These are phyloP conservation scores for Chaetomium tenue DNA, from an alignment of 495 filamentous ascomycete genomes.

Conservation along the genomic window DNA sequence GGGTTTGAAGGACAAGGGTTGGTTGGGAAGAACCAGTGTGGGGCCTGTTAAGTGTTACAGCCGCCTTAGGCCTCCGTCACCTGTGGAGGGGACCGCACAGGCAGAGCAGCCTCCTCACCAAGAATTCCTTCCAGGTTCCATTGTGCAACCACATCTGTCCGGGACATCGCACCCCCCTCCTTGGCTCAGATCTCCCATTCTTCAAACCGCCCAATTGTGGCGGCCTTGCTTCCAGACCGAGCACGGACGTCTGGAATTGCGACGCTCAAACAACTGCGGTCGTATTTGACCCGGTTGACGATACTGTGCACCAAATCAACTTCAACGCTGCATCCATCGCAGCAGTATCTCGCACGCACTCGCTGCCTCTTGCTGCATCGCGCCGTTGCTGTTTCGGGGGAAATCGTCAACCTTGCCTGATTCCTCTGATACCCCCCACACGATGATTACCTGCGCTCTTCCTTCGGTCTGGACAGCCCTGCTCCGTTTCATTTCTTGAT, in stretches of 20 bases:
- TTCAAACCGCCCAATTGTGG: slow-evolving; percentile 31
- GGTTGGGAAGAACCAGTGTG: slow-evolving; percentile 3
- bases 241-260: slow-evolving; percentile 23
- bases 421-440: slow-evolving; percentile 24
- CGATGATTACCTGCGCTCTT: slow-evolving; percentile 52
- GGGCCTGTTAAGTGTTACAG: background rate
- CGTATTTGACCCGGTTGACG: slow-evolving; percentile 7
- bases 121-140: slow-evolving; percentile 24
- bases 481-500: slow-evolving; percentile 52
- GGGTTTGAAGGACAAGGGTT: background rate
- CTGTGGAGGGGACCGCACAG: slow-evolving; percentile 16
- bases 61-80: slow-evolving; percentile 16
- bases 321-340: slow-evolving; percentile 6
- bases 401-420: slow-evolving; percentile 7
- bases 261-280: slow-evolving; percentile 11
- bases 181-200: slow-evolving; percentile 13
- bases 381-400: background rate
- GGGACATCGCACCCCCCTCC: slow-evolving; percentile 28
- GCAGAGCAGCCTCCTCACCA: slow-evolving; percentile 17
- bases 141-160: slow-evolving; percentile 29
- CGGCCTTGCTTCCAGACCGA: slow-evolving; percentile 18
- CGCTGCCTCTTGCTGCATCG: slow-evolving; percentile 5
- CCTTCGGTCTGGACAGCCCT: slow-evolving; percentile 48
- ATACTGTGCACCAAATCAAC: slow-evolving; percentile 20
- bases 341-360: background rate